phyloP scores from a whole-genome alignment of 805 yeast genomes.

The Saccharomycopsis schoenii region DNA sequence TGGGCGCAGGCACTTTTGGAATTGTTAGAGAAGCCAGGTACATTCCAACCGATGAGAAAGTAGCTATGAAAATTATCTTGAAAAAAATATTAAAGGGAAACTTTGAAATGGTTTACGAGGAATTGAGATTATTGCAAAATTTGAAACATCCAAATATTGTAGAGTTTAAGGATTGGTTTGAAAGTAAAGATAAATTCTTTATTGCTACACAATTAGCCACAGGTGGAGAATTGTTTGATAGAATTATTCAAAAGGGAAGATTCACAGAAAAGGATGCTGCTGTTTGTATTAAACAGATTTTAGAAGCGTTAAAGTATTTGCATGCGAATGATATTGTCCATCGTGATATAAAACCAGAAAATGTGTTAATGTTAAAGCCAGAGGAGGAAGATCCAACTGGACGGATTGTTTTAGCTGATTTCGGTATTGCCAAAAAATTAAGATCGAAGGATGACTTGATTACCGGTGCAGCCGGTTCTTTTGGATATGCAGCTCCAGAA shows the following conservation, averaged over 20 bases:
- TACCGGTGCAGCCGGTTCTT: constrained; percentile 75
- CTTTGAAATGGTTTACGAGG: constrained; percentile 62
- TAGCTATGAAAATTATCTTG: constrained; percentile 82
- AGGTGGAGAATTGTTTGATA: constrained; percentile 91
- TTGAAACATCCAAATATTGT: constrained; percentile 81
- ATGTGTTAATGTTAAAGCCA: constrained; percentile 60
- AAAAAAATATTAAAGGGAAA: constrained; percentile 78
- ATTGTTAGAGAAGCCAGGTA: constrained; percentile 71
- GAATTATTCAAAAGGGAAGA: constrained; percentile 70
- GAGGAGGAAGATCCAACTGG: constrained; percentile 43
- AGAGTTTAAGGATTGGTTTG: constrained; percentile 88
- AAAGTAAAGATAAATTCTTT: constrained; percentile 82
- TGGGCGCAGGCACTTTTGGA: constrained; percentile 95
- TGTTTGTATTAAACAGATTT: constrained; percentile 57
- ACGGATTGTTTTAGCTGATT: constrained; percentile 81
- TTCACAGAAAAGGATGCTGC: constrained; percentile 89
- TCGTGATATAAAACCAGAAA: constrained; percentile 92
- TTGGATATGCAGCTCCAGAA: constrained; percentile 97
- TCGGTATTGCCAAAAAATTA: constrained; percentile 85
- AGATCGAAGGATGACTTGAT: constrained; percentile 49
- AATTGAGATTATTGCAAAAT: constrained; percentile 56
- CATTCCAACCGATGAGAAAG: constrained; percentile 48
- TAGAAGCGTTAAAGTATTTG: constrained; percentile 69
- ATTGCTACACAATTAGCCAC: constrained; percentile 91
- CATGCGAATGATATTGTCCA: constrained; percentile 78